phyloP scores from a whole-genome alignment of 352 stramenopile genomes.

The Phytophthora foliorum region DNA sequence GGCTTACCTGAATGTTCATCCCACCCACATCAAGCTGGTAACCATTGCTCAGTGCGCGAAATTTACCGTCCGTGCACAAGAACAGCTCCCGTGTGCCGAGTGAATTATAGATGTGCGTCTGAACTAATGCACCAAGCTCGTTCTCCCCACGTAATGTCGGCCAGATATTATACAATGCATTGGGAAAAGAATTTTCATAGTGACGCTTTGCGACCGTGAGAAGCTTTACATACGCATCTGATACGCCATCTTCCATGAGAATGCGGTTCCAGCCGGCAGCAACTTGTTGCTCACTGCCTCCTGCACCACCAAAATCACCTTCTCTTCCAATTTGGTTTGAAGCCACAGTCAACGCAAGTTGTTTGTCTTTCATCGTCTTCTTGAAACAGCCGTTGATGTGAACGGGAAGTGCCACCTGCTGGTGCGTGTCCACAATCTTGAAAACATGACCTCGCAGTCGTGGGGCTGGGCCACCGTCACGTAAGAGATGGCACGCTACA shows the following conservation, averaged over 20 bases:
- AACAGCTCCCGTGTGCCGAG: conserved; percentile 67
- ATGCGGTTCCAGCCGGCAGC: conserved; percentile 78
- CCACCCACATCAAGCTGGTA: conserved; percentile 70
- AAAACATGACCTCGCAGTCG: conserved; percentile 68
- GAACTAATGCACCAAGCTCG: conserved; percentile 52
- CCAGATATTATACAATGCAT: conserved; percentile 76
- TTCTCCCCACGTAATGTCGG: conserved; percentile 45
- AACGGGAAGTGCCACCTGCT: conserved; percentile 64
- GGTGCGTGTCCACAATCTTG: conserved; percentile 61
- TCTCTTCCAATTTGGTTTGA: conserved; percentile 22
- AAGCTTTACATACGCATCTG: conserved; percentile 74
- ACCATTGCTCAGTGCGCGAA: conserved; percentile 57
- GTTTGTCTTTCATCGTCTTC: conserved; percentile 59
- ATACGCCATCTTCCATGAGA: conserved; percentile 71
- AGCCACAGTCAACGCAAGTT: conserved; percentile 37
- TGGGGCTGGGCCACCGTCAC: conserved; percentile 49
- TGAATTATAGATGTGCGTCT: conserved; percentile 53
- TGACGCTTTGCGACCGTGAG: conserved; percentile 60
- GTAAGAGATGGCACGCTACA: conserved; percentile 69
- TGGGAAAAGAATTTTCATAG: conserved; percentile 48
- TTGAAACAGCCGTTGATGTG: conserved; percentile 88
- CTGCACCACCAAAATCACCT: conserved; percentile 21
- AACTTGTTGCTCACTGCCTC: conserved; percentile 62
- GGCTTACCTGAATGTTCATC: conserved; percentile 77
- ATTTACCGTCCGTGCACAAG: conserved; percentile 73